Evolutionary conservation across 768 basidiomycete genomes (phyloP).

Genomic region (Suillus variegatus): DNA sequence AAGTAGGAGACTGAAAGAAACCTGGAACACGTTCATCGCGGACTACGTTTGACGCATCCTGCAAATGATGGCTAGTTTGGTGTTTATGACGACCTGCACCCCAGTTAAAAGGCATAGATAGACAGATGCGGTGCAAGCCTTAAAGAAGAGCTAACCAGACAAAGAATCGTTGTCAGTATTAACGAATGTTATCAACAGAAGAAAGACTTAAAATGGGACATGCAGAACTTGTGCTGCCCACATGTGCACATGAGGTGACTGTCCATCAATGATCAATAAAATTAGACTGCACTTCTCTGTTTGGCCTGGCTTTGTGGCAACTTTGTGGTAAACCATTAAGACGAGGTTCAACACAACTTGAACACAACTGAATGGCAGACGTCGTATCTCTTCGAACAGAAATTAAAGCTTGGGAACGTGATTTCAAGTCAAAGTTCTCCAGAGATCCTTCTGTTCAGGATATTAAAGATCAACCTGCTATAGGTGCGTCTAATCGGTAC

Average conservation of each 20-base stretch:
- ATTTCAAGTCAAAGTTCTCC: constrained; percentile 56
- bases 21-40: constrained; percentile 7
- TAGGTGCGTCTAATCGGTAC: constrained; percentile 50
- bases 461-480: constrained; percentile 58
- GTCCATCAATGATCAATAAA: not conserved
- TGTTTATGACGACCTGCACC: constrained; percentile 13
- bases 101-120: constrained; percentile 19
- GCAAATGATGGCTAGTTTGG: not conserved
- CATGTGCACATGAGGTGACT: constrained; percentile 1
- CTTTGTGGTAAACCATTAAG: not conserved
- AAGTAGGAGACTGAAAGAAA: constrained; percentile 7
- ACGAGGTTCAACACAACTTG: not conserved
- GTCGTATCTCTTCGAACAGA: constrained; percentile 53
- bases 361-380: constrained; percentile 17
- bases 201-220: constrained; percentile 9
- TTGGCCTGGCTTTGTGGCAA: not conserved
- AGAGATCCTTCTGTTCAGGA: constrained; percentile 69
- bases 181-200: not conserved
- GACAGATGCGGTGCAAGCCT: not conserved
- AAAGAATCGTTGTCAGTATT: constrained; percentile 4
- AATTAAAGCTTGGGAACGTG: constrained; percentile 78
- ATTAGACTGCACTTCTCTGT: constrained; percentile 1
- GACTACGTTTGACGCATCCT: not conserved
- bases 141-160: constrained; percentile 2
- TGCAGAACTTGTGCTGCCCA: constrained; percentile 3